Evolutionary conservation across 2,329 filamentous ascomycete genomes (phyloP), one percentile per base, ranked within the genome.

Genomic region (Aotearoamyces nothofagi): DNA sequence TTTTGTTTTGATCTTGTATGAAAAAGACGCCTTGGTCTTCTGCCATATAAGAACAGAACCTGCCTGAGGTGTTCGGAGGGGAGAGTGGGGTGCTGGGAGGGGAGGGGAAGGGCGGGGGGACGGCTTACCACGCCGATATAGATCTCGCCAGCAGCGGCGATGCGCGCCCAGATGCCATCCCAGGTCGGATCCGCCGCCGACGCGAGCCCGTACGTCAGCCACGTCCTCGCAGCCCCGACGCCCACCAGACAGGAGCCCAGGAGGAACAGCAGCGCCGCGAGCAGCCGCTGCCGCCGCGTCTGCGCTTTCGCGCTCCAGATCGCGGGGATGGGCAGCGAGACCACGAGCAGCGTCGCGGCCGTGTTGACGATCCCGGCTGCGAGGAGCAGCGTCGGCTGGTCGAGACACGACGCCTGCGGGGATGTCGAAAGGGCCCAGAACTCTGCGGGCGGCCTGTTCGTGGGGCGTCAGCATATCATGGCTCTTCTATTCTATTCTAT

Each of bases 281-380:
- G 53, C 14, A 57, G 35, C n/a, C n/a, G n/a, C 29, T 60, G 59
- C 33, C 69, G 63, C 29, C 53, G 58, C 6, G 39, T 35, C 2
- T 63, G 59, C 24, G 69, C 47, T 26, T 60, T 52, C 1, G 65
- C 43, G 9, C 48, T 45, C 36, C 56, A 45, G 3, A 65, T 52
- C 3, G 56, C 58, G 7, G 53, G 53, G 25, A 68, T 56, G 1
- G 65, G 65, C 3, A 70, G 47, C 1, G 60, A 39, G 22, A 65
- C 62, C 12, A 65, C 57, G 9, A 64, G 42, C 22, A 74, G 54
- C 44, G 75, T 67, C 5, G 65, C 69, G 22, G 62, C 40, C 23
- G 70, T 70, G 47, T 74, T 73, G 35, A 70, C 56, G 13, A 65
- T 61, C 3, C 68, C 66, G 19, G 69, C 56, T 17, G 57, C 57